Percentiles rank a stretch among this genome's conserved stretches.
Conservation (phyloP, 164 flowering plant genomes). For the Dillenia turbinata region DNA sequence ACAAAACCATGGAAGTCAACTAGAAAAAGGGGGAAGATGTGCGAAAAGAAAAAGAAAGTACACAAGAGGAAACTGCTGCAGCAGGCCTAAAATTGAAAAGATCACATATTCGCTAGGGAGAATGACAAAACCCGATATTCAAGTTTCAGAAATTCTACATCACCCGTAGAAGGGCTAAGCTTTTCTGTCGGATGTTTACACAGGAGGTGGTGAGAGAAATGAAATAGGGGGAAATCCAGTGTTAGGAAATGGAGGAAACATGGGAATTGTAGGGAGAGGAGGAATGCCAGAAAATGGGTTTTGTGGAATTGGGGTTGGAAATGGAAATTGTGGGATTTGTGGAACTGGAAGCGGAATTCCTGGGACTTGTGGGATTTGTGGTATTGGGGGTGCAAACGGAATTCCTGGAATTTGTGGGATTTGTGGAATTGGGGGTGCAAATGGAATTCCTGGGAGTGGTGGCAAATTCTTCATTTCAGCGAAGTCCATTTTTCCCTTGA, state of each 20-base stretch:
- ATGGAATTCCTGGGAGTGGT: background rate
- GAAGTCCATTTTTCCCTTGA: background rate
- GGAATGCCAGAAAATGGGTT: background rate
- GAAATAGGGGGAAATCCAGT: background rate
- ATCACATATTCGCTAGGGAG: no score
- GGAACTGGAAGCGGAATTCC: background rate
- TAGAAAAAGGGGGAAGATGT: no score
- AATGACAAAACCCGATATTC: no score
- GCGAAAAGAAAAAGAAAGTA: no score
- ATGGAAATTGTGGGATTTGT: background rate
- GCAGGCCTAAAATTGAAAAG: no score
- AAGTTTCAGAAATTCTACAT: no score
- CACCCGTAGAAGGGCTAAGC: no score
- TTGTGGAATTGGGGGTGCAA: background rate
- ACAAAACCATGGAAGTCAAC: no score
- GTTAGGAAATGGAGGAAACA: background rate
- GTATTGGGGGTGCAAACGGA: background rate
- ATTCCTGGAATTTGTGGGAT: background rate
- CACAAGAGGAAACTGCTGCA: no score
- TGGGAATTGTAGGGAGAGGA: background rate
- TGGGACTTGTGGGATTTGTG: background rate
- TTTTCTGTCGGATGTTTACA: background rate
- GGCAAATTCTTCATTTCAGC: background rate
- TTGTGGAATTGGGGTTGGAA: background rate
- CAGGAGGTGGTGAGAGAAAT: background rate